Evolutionary conservation across 2,329 filamentous ascomycete species (phyloP), one percentile per base, ranked within the genome.

Genomic region (Trichoderma atroviride): DNA sequence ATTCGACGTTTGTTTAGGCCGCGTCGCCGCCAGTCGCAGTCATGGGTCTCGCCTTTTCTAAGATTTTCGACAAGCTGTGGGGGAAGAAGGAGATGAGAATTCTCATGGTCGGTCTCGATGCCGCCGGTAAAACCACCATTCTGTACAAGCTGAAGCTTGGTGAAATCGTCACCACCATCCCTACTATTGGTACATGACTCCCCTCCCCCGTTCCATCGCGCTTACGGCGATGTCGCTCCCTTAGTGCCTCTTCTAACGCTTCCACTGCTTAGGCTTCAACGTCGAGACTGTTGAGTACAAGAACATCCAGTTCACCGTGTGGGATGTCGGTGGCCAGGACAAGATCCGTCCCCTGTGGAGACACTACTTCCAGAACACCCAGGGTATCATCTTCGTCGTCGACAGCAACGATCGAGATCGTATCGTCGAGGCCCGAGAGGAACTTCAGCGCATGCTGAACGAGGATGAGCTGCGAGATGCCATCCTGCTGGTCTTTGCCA

Each of bases 41-140:
- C 84, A 99, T 99, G 96, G 96, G 96, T 96, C 89, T 98, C 84
- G 90, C 92, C 81, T 93, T 98, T 86, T 98, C 94, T 79, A 97
- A 96, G 89, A 83, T 98, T 81, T 96, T 98, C 83, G 93, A 97
- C 82, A 90, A 91, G 86, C 89, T 98, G 83, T 97, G 93, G 91
- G 94, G 95, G 80, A 97, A 97, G 92, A 98, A 98, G 91, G 96
- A 99, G 90, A 99, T 99, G 96, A 91, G 96, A 88, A 97, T 99
- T 87, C 85, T 99, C 84, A 99, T 99, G 96, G 94, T 99, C 78
- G 96, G 96, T 89, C 91, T 99, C 79, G 96, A 99, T 84, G 96
- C 96, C 79, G 96, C 96, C 83, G 96, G 96, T 92, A 99, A 99
- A 90, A 99, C 96, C 80, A 99, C 96, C 78, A 99, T 99, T 81